Conservation (phyloP, 2,329 filamentous ascomycete species). For the Alternaria consortialis region DNA sequence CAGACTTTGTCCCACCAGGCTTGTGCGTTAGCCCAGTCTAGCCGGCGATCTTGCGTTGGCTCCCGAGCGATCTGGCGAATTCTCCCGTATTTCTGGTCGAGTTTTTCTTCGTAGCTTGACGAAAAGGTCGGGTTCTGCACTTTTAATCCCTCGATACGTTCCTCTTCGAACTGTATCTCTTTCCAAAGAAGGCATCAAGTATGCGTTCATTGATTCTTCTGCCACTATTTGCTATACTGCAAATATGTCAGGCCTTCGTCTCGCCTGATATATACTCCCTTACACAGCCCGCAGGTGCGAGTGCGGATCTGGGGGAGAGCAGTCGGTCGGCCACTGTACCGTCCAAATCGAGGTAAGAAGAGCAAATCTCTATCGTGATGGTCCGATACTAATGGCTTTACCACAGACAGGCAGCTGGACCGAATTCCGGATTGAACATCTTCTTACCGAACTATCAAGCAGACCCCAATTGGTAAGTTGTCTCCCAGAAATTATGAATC, state of each 20-base stretch:
- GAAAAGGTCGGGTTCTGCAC: slow-evolving; percentile 10
- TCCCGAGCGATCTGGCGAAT: slow-evolving; percentile 1
- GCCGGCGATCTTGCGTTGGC: slow-evolving; percentile 3
- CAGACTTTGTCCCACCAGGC: background rate
- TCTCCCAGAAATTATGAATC: background rate
- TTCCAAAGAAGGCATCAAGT: background rate
- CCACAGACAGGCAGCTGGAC: slow-evolving; percentile 8
- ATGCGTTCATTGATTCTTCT: slow-evolving; percentile 14
- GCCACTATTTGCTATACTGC: slow-evolving; percentile 3
- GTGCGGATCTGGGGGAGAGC: background rate
- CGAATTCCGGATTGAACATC: slow-evolving; percentile 11
- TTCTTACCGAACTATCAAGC: slow-evolving; percentile 10
- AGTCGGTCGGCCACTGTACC: slow-evolving; percentile 10
- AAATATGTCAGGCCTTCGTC: slow-evolving; percentile 14
- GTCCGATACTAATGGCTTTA: background rate
- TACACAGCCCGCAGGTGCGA: slow-evolving; percentile 4
- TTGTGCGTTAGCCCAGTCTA: background rate
- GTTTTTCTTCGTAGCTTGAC: background rate
- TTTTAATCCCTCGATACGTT: background rate
- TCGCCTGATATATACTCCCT: slow-evolving; percentile 15
- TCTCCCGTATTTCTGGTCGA: slow-evolving; percentile 5
- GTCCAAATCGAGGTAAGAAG: slow-evolving; percentile 12
- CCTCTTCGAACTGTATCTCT: background rate
- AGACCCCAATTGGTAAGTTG: slow-evolving; percentile 14
- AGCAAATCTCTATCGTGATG: background rate